Evolutionary conservation across 2,329 filamentous ascomycete species (phyloP), one percentile per base, ranked within the genome.

Genomic region (Pseudohalonectria lignicola): DNA sequence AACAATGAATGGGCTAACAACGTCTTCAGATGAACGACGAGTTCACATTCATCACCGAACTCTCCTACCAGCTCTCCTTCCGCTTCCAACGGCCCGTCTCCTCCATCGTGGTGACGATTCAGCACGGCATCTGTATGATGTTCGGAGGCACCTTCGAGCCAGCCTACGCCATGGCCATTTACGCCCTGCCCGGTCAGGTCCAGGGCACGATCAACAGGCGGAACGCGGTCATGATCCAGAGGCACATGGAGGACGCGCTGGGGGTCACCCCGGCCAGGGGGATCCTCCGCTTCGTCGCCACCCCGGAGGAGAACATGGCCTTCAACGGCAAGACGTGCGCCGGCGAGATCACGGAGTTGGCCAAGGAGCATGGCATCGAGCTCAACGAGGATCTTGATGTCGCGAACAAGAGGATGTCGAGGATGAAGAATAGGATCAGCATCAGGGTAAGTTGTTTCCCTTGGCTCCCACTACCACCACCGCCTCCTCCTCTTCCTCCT

Each of bases 151-250:
- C 76, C 5, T 82, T 85, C 45, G 81, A 87, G 36, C 82, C 85
- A 4, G 83, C 85, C 16, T 95, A 94, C 53, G 71, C 79, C 42
- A 66, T 94, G 51, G 81, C 76, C 25, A 73, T 94, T 42, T 79
- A 73, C 26, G 79, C 85, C 1, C 66, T 92, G 9, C 69, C 82
- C 1, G 67, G 67, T 10, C 71, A 85, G 45, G 63, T 92, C 41
- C 78, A 80, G 43, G 75, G 83, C 0, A 72, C 77, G 4, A 85
- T 76, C 37, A 94, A 94, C 61, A 82, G 83, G 54, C 76, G 36
- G 44, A 92, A 90, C 55, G 77, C 85, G 1, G 69, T 71, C n/a
- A 61, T 93, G 15, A 72, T 93, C 4, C 84, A 92, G 53, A 68
- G 66, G n/a, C 80, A 83, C 54, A 71, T 94, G 56, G 68, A 77